Percentiles rank a stretch among this genome's conserved stretches.
phyloP scores from a whole-genome alignment of 1,284 basidiomycete genomes.

The Coniophora puteana region DNA sequence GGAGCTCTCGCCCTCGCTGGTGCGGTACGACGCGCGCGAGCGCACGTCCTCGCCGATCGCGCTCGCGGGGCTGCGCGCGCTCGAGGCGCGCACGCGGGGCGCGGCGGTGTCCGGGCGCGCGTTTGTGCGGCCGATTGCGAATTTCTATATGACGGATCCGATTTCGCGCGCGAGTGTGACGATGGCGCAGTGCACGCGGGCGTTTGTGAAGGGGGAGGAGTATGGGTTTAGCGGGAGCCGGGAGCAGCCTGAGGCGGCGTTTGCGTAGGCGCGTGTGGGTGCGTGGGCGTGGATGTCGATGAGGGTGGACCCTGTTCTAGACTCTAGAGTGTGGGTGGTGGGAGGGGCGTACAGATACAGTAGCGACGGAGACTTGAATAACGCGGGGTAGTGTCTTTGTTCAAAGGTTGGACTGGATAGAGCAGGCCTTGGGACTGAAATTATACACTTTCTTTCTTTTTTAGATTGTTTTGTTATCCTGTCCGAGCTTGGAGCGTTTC shows the following conservation, averaged over 20 bases:
- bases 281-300: too few species aligned
- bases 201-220: slow-evolving; percentile 69
- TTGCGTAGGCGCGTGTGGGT: too few species aligned
- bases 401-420: too few species aligned
- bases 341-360: too few species aligned
- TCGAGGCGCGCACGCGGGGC: slow-evolving; percentile 48
- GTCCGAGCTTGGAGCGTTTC: too few species aligned
- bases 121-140: slow-evolving; percentile 81
- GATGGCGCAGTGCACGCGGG: slow-evolving; percentile 81
- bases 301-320: too few species aligned
- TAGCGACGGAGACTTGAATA: too few species aligned
- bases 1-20: slow-evolving; percentile 91
- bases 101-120: slow-evolving; percentile 58
- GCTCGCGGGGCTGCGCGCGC: slow-evolving; percentile 63
- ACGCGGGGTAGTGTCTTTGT: too few species aligned
- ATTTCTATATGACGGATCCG: slow-evolving; percentile 97
- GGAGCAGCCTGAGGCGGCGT: slow-evolving; percentile 39
- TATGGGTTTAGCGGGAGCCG: slow-evolving; percentile 37
- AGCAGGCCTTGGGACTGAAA: too few species aligned
- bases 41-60: slow-evolving; percentile 70
- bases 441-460: too few species aligned
- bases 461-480: too few species aligned
- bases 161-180: slow-evolving; percentile 83
- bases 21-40: slow-evolving; percentile 88
- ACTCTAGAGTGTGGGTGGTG: too few species aligned